Base-by-base conservation (phyloP, 2,329 filamentous ascomycete genomes). In the Fusarium sambucinum region DNA sequence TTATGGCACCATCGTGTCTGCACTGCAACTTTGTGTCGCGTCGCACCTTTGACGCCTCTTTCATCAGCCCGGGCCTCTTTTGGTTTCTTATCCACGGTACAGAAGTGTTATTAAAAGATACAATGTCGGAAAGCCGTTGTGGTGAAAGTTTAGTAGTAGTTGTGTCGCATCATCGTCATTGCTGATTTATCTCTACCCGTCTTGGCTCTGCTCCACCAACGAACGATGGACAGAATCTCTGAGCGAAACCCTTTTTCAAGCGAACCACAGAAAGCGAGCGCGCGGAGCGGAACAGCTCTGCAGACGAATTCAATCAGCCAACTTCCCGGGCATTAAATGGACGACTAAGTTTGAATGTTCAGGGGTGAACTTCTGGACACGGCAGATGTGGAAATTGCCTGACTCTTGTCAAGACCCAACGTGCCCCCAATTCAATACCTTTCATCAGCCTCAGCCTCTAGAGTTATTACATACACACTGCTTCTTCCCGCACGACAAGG, bases 101-200 rank as follows among this genome's bases (percentile, higher is more conserved):
- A 33, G 32, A 33, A 8, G 14, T 8, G 16, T 33, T 37, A 37
- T 19, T 12, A 19, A 41, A 17, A 56, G 9, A 17, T 19, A 19
- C 35, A 48, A 29, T 30, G 51, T n/a, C 11, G 21, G 12, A 48
- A 53, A 30, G 35, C 35, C 32, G 23, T 27, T 57, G 27, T 44
- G 44, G 42, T 27, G 6, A 27, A 27, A 27, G 27, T 27, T 9
- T 27, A 27, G 27, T 6, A 27, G 8, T 27, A 7, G 27, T 6
- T 23, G 45, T 67, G 64, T 68, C 64, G n/a, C n/a, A 67, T 67
- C 64, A 67, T 64, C 63, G 64, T 64, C 64, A 67, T 67, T 48
- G 63, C 64, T 64, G 45, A 59, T 30, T 50, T 51, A 53, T 62
- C 63, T 63, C 63, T 59, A 62, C 62, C 64, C 64, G 52, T 58